Evolutionary conservation across 768 basidiomycete genomes (phyloP).

Genomic region (Nidula microcarpa): DNA sequence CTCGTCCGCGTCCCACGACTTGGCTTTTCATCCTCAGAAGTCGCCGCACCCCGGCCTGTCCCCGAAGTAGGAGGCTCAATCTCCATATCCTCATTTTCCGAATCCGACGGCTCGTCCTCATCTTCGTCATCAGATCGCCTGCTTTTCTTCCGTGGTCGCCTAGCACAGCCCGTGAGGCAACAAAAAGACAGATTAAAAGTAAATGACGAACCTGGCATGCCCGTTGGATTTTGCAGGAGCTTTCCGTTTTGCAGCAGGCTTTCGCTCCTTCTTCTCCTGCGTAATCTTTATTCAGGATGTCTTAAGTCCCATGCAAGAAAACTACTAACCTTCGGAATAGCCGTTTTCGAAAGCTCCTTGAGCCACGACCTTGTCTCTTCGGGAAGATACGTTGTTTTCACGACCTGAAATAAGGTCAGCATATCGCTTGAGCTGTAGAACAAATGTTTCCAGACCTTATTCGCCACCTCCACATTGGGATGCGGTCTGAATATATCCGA

Average conservation of each 20-base stretch:
- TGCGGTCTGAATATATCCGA: slow-evolving; percentile 76
- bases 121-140: slow-evolving; percentile 29
- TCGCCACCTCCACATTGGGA: slow-evolving; percentile 60
- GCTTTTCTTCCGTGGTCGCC: slow-evolving; percentile 33
- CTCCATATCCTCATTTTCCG: slow-evolving; percentile 37
- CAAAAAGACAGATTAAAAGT: slow-evolving; percentile 1
- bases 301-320: slow-evolving; percentile 1
- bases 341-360: slow-evolving; percentile 37
- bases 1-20: slow-evolving; percentile 22
- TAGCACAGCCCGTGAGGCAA: slow-evolving; percentile 10
- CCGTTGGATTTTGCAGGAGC: slow-evolving; percentile 46
- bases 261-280: slow-evolving; percentile 52
- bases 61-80: slow-evolving; percentile 22
- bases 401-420: slow-evolving; percentile 38
- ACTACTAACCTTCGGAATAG: slow-evolving; percentile 26
- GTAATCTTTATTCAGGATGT: slow-evolving; percentile 12
- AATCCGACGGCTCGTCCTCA: slow-evolving; percentile 15
- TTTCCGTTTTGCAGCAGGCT: slow-evolving; percentile 50
- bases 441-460: slow-evolving; percentile 35
- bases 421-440: background rate
- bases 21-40: slow-evolving; percentile 22
- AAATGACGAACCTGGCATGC: slow-evolving; percentile 39
- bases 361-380: slow-evolving; percentile 59
- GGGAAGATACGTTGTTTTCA: slow-evolving; percentile 66
- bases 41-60: slow-evolving; percentile 18